Percentiles rank a stretch among this genome's conserved stretches.
phyloP scores from a whole-genome alignment of 257 asterid species.

The Gentiana straminea region DNA sequence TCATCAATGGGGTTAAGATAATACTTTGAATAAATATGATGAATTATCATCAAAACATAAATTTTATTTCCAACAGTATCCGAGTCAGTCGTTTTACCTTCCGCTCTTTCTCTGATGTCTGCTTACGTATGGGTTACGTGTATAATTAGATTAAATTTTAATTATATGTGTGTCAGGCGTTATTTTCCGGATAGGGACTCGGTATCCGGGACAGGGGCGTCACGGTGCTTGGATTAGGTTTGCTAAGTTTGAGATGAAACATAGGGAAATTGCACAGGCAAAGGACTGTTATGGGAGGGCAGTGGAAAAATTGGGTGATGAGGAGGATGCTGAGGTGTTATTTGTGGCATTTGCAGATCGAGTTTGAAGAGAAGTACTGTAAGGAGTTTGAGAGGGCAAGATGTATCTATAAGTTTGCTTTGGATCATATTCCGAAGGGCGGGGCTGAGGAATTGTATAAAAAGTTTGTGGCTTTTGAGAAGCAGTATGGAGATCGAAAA shows the following conservation, averaged over 20 bases:
- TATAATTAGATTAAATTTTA: no score
- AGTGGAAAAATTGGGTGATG: conserved; percentile 44
- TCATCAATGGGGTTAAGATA: no score
- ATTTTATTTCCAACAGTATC: no score
- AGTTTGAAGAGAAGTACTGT: conserved; percentile 54
- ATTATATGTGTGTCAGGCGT: no score
- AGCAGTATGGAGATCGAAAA: conserved; percentile 70
- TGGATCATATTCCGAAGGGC: conserved; percentile 64
- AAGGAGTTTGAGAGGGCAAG: conserved; percentile 63
- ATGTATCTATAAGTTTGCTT: conserved; percentile 45
- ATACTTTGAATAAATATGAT: no score
- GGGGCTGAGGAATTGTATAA: conserved; percentile 58
- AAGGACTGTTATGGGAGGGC: conserved; percentile 66
- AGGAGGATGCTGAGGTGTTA: conserved; percentile 59
- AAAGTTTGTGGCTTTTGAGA: conserved; percentile 64
- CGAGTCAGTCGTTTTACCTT: no score
- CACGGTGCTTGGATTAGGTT: conserved; percentile 28
- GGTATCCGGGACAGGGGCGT: no score
- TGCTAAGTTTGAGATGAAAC: conserved; percentile 70
- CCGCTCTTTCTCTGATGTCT: no score
- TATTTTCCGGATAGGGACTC: no score
- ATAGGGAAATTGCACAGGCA: conserved; percentile 47
- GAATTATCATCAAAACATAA: no score
- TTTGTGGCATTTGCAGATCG: conserved; percentile 48
- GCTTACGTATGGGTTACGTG: no score